Evolutionary conservation across 768 basidiomycete genomes (phyloP).

Genomic region (Basidioascus undulatus): DNA sequence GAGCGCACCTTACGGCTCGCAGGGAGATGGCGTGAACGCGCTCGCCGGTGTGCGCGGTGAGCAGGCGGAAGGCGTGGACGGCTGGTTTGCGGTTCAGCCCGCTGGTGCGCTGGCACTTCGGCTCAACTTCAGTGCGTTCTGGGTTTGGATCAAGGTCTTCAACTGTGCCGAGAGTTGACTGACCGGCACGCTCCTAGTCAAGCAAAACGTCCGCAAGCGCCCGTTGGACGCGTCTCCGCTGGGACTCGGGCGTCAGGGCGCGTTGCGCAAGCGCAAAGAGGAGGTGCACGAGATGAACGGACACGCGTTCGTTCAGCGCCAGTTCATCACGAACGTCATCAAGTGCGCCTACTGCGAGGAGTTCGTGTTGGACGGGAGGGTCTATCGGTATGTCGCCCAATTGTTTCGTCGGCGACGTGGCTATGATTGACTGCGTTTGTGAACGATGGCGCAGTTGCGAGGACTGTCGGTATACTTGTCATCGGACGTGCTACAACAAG

Average conservation of each 20-base stretch:
- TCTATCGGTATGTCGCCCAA: too few species aligned
- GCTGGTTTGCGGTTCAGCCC: slow-evolving; percentile 93
- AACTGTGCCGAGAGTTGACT: background rate
- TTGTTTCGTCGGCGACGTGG: too few species aligned
- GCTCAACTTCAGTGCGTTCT: slow-evolving; percentile 65
- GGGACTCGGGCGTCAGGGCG: slow-evolving; percentile 90
- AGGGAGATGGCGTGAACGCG: too few species aligned
- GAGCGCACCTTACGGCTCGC: too few species aligned
- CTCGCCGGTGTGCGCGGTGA: too few species aligned
- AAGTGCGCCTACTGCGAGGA: slow-evolving; percentile 94
- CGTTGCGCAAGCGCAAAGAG: slow-evolving; percentile 88
- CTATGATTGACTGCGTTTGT: too few species aligned
- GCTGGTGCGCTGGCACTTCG: slow-evolving; percentile 75
- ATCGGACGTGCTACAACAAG: slow-evolving; percentile 97
- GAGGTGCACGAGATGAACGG: slow-evolving; percentile 99
- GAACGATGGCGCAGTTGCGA: slow-evolving; percentile 90
- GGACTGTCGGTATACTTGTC: slow-evolving; percentile 94
- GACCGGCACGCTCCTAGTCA: slow-evolving; percentile 33
- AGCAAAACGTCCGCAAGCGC: slow-evolving; percentile 88
- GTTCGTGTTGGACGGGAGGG: slow-evolving; percentile 84
- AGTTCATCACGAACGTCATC: slow-evolving; percentile 88
- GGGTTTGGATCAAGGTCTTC: background rate
- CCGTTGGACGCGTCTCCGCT: slow-evolving; percentile 77
- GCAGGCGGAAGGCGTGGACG: slow-evolving; percentile 65
- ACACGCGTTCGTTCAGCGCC: slow-evolving; percentile 86